Evolutionary conservation across 2,329 filamentous ascomycete genomes (phyloP), one percentile per base, ranked within the genome.

Genomic region (Akanthomyces uredinophilus): DNA sequence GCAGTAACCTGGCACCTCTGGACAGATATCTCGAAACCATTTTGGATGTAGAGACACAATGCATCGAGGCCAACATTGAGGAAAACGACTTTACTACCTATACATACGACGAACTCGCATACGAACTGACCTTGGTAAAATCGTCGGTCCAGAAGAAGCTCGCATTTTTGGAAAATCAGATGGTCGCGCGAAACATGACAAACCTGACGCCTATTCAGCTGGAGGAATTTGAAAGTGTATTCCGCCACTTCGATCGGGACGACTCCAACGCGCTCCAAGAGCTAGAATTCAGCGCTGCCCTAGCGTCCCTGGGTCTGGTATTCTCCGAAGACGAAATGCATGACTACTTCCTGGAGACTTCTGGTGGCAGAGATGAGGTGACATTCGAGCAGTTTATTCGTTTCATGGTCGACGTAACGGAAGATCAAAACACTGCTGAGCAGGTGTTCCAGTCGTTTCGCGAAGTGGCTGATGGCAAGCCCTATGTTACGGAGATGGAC

Each of bases 51-150:
- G 93, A 97, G 71, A 86, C 87, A 66, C 92, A 96, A 76, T 99
- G 95, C 73, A 85, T 88, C 64, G 94, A 98, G 78, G 95, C 95
- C 65, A 98, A 99, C 73, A 97, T 99, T 66, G 95, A 99, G 75
- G 95, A 99, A 71, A 99, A 99, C 75, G 95, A 99, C 78, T 98
- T 95, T 75, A 99, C 95, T n/a, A 98, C 94, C 10, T 98, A 98
- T 77, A 96, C 94, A 11, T 95, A 98, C 74, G 95, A 99, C 72
- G 95, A 99, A 76, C 83, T 99, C 47, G 87, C 87, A 64, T 99
- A 99, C 77, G 95, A 99, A 77, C 83, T 98, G 63, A 88, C 91
- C 18, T 83, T 99, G 35, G 95, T 98, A 62, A 93, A 92, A 73
- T 89, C 90, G 35, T 95, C 91, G 13, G 94, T 98, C 32, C 89